Base-by-base conservation (phyloP, 1,284 basidiomycete species). In the Cryptococcus wingfieldii region DNA sequence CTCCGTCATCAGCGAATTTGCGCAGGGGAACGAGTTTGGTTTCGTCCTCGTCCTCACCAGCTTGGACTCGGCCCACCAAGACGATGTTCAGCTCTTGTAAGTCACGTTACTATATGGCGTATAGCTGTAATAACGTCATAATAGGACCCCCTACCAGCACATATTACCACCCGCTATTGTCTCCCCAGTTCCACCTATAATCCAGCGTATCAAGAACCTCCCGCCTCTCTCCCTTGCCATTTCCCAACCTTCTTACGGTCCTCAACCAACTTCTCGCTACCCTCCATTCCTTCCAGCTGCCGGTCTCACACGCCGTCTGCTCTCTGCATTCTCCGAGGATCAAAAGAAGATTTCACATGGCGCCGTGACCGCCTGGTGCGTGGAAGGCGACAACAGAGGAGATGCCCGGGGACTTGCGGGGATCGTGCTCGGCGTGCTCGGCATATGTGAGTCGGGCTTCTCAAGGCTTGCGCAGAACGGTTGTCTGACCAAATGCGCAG, bases 381-480 rank as follows among this genome's bases (percentile, higher is more conserved):
- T 83, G 31, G 88, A 90, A 68, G 89, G 88, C 2, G 89, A 90
- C 69, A 90, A 90, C 66, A 79, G 85, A 54, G 79, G 72, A 13
- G 88, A 90, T 69, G 88, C 88, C 0, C 76, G 80, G 14, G 74
- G 84, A 19, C 77, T 89, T 25, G 86, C 87, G 1, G 75, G 76
- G 2, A 80, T 81, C 9, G 79, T 82, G 2, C 75, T 81, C 37
- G 81, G 80, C 54, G 75, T 83, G 0, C 58, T 86, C n/a, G 67
- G 60, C 12, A 52, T 70, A 14, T 59, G 69, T 73, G 46, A 57
- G 68, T 49, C 25, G 23, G 13, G 27, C 25, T 37, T 16, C 14
- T 16, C 14, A 7, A 34, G 18, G 7, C 16, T 23, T n/a, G 39
- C 3, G 39, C 5, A 13, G 39, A 18, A 38, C 13, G 34, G 59